Conservation (phyloP, 2,329 filamentous ascomycete genomes). For the Colletotrichum endophyticum region DNA sequence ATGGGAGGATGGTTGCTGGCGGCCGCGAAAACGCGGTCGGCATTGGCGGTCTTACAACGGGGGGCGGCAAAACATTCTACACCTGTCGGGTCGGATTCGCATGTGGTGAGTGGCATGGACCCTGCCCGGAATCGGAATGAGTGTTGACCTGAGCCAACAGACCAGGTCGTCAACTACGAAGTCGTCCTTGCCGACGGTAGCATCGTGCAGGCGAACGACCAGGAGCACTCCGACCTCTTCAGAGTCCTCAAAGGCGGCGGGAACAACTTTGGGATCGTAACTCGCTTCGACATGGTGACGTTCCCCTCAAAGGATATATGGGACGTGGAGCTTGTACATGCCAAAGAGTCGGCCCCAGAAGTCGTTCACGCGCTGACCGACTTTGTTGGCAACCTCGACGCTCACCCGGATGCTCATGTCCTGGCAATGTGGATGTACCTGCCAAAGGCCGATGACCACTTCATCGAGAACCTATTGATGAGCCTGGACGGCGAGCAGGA, state of each 20-base stretch:
- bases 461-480: neutral
- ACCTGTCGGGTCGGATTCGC: slow-evolving; percentile 26
- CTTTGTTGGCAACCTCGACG: neutral
- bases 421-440: neutral
- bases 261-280: slow-evolving; percentile 49
- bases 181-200: slow-evolving; percentile 42
- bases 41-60: slow-evolving; percentile 30
- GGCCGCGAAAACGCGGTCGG: slow-evolving; percentile 25
- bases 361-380: neutral
- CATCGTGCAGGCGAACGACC: slow-evolving; percentile 39
- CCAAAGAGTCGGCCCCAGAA: neutral
- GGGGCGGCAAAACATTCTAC: slow-evolving; percentile 27
- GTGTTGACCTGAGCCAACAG: neutral
- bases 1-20: neutral
- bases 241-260: slow-evolving; percentile 50
- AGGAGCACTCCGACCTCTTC: slow-evolving; percentile 43
- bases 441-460: neutral
- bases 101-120: neutral
- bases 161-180: neutral
- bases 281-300: slow-evolving; percentile 23
- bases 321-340: neutral
- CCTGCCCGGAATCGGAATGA: neutral
- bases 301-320: neutral
- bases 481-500: neutral
- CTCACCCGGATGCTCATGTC: neutral